These are phyloP conservation scores for Tetratostichococcus sp. DNA, from an alignment of 139 green algal species.

Conservation along the genomic window DNA sequence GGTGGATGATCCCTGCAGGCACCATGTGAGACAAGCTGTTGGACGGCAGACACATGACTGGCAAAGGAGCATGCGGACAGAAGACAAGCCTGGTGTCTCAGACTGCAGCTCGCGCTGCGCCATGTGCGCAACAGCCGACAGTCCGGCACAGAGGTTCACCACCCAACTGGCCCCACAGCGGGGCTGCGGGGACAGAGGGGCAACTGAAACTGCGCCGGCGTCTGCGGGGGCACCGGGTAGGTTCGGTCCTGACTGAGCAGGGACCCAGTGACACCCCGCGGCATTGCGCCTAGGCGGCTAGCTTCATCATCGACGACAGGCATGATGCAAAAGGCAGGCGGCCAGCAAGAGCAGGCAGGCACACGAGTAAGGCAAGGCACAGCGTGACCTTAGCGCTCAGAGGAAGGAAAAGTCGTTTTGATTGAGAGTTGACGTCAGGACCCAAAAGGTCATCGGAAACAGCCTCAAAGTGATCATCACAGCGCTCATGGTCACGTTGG, in stretches of 20 bases:
- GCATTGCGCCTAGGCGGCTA: conserved; percentile 6
- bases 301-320: conserved; percentile 17
- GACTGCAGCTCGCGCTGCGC: conserved; percentile 19
- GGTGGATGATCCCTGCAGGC: too few species aligned
- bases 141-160: conserved; percentile 6
- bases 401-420: conserved; percentile 54
- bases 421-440: conserved; percentile 34
- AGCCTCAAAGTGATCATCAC: conserved; percentile 46
- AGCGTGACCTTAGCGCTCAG: conserved; percentile 28
- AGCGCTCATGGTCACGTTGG: too few species aligned
- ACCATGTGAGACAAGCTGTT: too few species aligned
- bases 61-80: too few species aligned
- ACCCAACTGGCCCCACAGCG: conserved; percentile 1
- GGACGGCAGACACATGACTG: too few species aligned
- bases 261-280: neutral
- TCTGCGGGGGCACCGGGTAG: neutral
- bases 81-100: too few species aligned
- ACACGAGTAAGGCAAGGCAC: too few species aligned
- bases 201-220: neutral
- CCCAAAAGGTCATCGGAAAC: conserved; percentile 36
- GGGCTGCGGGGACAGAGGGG: conserved; percentile 2
- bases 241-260: conserved; percentile 7
- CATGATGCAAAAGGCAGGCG: neutral
- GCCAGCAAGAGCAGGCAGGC: too few species aligned
- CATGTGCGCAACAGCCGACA: conserved; percentile 12